A percentile compares a stretch with the other conserved stretches of the same genome.
These are phyloP conservation scores for Verruconis gallopava DNA, from an alignment of 2,329 filamentous ascomycete genomes.

Conservation along the genomic window DNA sequence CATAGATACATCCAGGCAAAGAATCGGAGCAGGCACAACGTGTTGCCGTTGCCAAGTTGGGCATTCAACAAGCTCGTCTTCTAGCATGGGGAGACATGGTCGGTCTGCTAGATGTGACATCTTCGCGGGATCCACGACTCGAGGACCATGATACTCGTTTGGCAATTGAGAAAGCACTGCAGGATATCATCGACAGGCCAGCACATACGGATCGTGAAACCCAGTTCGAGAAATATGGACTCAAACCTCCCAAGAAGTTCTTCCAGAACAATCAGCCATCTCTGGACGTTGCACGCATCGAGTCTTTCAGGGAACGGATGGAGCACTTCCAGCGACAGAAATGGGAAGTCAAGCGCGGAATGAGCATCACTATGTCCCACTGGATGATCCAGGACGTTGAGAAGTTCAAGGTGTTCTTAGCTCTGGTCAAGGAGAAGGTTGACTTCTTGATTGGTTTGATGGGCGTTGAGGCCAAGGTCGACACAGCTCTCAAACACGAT, in stretches of 20 bases:
- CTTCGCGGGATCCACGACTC: conserved; percentile 28
- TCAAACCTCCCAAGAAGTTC: conserved; percentile 32
- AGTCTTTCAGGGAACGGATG: conserved; percentile 33
- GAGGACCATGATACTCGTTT: conserved; percentile 27
- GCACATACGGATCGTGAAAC: conserved; percentile 26
- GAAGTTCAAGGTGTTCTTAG: conserved; percentile 30
- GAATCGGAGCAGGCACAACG: conserved; percentile 31
- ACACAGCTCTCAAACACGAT: conserved; percentile 31
- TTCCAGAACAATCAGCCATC: conserved; percentile 25
- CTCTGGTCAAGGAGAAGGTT: conserved; percentile 28
- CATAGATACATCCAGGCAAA: conserved; percentile 25
- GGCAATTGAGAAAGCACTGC: conserved; percentile 27
- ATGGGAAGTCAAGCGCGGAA: conserved; percentile 22
- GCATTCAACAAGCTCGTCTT: conserved; percentile 34
- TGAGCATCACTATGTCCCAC: conserved; percentile 22
- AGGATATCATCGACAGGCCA: conserved; percentile 33
- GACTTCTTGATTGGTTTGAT: conserved; percentile 31
- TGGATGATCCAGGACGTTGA: conserved; percentile 30
- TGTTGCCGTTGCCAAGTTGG: conserved; percentile 29
- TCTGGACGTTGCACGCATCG: conserved; percentile 31
- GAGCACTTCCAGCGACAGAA: conserved; percentile 28
- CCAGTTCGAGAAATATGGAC: conserved; percentile 32
- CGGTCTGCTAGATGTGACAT: conserved; percentile 33
- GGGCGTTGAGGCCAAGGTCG: conserved; percentile 30
- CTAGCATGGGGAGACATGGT: conserved; percentile 36